phyloP scores from a whole-genome alignment of 1,284 basidiomycete species.

The Rhodotorula glutinis region DNA sequence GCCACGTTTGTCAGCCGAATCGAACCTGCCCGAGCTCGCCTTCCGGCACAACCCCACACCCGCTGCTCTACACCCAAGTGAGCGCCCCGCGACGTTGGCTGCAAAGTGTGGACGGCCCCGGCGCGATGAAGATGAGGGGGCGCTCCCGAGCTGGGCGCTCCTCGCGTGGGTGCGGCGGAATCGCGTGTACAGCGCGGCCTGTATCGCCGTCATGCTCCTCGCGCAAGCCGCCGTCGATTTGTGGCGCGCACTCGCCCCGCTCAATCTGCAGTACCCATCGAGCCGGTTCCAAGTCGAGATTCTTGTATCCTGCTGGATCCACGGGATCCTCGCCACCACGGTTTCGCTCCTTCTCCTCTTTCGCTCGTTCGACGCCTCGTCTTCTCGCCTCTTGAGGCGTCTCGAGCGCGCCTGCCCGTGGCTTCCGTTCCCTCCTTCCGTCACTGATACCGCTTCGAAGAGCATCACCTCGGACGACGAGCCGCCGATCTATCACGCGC shows the following conservation, averaged over 20 bases:
- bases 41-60: too few species aligned
- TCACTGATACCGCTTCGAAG: neutral
- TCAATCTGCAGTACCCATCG: slow-evolving; percentile 1
- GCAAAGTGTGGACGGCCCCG: too few species aligned
- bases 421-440: slow-evolving; percentile 21
- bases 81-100: too few species aligned
- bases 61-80: too few species aligned
- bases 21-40: too few species aligned
- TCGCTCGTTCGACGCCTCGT: slow-evolving; percentile 28
- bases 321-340: slow-evolving; percentile 22
- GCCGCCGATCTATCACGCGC: neutral
- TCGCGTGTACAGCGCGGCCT: slow-evolving; percentile 7
- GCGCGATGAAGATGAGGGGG: too few species aligned
- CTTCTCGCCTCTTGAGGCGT: neutral
- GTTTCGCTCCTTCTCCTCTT: slow-evolving; percentile 35
- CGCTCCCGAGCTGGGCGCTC: slow-evolving; percentile 7
- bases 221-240: slow-evolving; percentile 6
- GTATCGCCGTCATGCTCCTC: slow-evolving; percentile 22
- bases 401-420: slow-evolving; percentile 9
- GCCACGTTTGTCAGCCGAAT: neutral
- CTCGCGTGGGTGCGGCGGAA: slow-evolving; percentile 22
- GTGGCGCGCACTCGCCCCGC: slow-evolving; percentile 19
- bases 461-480: neutral
- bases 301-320: slow-evolving; percentile 22
- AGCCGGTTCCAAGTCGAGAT: slow-evolving; percentile 21